Conservation (phyloP, 345 rosid species). For the Geranium brycei region DNA sequence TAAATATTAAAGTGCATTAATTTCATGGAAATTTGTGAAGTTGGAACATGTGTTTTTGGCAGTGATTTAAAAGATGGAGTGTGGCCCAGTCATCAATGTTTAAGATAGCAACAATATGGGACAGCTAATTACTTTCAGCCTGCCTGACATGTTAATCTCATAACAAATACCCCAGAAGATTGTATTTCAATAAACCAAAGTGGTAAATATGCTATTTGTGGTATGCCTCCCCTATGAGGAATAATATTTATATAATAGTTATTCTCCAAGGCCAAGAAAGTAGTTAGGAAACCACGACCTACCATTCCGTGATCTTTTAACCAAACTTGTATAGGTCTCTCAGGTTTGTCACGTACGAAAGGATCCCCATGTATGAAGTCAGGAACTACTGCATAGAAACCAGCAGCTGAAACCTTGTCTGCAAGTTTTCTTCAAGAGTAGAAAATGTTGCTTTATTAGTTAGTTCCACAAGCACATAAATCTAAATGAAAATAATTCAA, state of each 20-base stretch:
- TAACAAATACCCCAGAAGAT: neutral
- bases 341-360: conserved; percentile 23
- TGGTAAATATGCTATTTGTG: neutral
- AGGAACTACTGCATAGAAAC: conserved; percentile 55
- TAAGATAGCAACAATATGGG: neutral
- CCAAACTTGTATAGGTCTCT: conserved; percentile 42
- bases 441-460: conserved; percentile 7
- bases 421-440: conserved; percentile 45
- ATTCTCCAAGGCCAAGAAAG: neutral
- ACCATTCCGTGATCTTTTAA: conserved; percentile 53
- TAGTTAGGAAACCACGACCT: conserved; percentile 17
- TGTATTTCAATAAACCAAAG: neutral
- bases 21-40: neutral
- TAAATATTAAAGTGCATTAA: neutral
- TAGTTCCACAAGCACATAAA: neutral
- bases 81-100: neutral
- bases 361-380: conserved; percentile 64
- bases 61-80: neutral
- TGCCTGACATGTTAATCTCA: neutral
- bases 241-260: neutral
- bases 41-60: neutral
- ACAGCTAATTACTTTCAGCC: neutral
- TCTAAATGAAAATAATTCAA: neutral
- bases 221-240: neutral
- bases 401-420: conserved; percentile 67